Evolutionary conservation across 352 stramenopile species (phyloP).

Genomic region (Phytophthora ohioensis): DNA sequence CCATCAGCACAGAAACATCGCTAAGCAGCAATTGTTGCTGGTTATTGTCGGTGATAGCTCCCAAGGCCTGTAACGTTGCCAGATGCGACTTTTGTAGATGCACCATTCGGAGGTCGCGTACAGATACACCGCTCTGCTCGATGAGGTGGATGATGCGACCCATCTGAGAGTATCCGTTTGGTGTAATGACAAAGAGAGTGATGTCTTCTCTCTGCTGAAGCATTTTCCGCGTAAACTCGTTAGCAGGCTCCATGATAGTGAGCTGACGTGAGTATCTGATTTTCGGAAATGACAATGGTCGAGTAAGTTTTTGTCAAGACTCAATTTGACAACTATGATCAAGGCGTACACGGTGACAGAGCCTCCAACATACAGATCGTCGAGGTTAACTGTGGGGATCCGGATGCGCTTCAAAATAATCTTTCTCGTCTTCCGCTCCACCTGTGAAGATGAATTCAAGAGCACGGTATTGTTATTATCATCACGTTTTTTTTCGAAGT

Average conservation of each 20-base stretch:
- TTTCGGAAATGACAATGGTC: neutral
- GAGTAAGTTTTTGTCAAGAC: too few relatives aligned
- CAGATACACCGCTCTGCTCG: slow-evolving; percentile 44
- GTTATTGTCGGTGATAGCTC: slow-evolving; percentile 21
- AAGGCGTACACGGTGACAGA: slow-evolving; percentile 69
- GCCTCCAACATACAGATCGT: slow-evolving; percentile 75
- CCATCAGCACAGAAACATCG: slow-evolving; percentile 64
- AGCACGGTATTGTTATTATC: neutral
- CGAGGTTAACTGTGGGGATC: slow-evolving; percentile 69
- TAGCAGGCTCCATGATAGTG: slow-evolving; percentile 69
- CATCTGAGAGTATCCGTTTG: slow-evolving; percentile 57
- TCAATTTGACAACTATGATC: neutral
- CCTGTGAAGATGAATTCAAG: slow-evolving; percentile 34
- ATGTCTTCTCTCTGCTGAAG: slow-evolving; percentile 47
- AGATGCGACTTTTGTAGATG: slow-evolving; percentile 55
- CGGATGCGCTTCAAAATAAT: slow-evolving; percentile 85
- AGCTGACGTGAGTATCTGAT: slow-evolving; percentile 80
- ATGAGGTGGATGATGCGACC: slow-evolving; percentile 57
- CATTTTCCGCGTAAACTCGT: slow-evolving; percentile 64
- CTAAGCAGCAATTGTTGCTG: slow-evolving; percentile 36
- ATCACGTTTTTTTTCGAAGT: neutral
- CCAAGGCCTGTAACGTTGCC: slow-evolving; percentile 22
- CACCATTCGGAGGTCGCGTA: slow-evolving; percentile 59
- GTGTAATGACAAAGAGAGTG: slow-evolving; percentile 59
- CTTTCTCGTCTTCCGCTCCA: slow-evolving; percentile 66